Conservation (phyloP, 2,329 filamentous ascomycete species). For the Pseudogymnoascus sp. region DNA sequence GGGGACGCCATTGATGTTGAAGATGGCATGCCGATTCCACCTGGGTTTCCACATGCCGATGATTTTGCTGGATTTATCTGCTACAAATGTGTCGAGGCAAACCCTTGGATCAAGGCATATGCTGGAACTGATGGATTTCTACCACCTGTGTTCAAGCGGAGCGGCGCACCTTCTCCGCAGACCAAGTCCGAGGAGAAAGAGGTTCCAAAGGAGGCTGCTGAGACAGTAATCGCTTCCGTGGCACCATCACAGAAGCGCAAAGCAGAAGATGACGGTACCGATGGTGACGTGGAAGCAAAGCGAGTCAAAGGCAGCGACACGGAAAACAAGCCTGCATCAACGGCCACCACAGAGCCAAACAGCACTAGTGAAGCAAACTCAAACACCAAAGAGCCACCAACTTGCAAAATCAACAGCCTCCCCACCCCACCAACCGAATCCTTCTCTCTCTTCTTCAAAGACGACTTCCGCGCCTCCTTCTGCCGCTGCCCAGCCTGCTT, state of each 20-base stretch:
- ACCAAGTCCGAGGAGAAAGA: constrained; percentile 23
- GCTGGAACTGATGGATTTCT: constrained; percentile 75
- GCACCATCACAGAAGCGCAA: constrained; percentile 56
- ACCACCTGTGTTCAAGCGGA: constrained; percentile 53
- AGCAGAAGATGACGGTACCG: constrained; percentile 42
- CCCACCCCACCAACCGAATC: constrained; percentile 44
- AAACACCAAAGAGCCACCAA: constrained; percentile 5
- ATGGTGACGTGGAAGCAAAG: constrained; percentile 38
- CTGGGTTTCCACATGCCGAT: constrained; percentile 82
- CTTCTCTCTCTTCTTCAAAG: constrained; percentile 77
- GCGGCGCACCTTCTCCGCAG: constrained; percentile 25
- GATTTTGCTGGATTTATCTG: constrained; percentile 87
- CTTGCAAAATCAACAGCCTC: constrained; percentile 57
- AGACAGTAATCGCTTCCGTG: constrained; percentile 11
- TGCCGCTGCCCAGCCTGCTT: constrained; percentile 83
- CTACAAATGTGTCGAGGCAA: constrained; percentile 82
- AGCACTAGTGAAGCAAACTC: constrained; percentile 11
- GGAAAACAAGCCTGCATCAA: neutral
- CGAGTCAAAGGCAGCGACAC: constrained; percentile 36
- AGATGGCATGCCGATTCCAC: constrained; percentile 63
- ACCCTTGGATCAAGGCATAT: constrained; percentile 89
- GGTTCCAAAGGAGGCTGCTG: constrained; percentile 12
- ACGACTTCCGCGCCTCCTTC: constrained; percentile 70
- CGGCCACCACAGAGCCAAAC: constrained; percentile 19
- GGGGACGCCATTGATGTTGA: constrained; percentile 37